A percentile compares a stretch with the other conserved stretches of the same genome.
These are phyloP conservation scores for Zygosaccharomyces bisporus DNA, from an alignment of 805 yeast genomes.

Conservation along the genomic window DNA sequence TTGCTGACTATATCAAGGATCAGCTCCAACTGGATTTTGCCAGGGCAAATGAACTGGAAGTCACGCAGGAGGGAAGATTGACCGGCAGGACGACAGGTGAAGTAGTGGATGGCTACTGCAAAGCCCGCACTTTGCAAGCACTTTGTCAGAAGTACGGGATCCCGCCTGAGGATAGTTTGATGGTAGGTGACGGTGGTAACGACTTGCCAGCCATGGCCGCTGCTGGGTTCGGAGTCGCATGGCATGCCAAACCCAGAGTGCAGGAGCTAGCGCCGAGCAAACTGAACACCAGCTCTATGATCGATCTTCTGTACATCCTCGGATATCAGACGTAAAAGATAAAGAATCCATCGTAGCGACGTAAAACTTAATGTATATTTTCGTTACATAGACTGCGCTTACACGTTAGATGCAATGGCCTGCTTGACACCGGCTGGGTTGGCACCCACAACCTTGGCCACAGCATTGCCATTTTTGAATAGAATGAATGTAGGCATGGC, in stretches of 20 bases:
- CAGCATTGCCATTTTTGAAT: conserved; percentile 78
- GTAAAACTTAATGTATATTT: background rate
- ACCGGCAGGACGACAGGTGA: conserved; percentile 78
- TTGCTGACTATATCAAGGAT: conserved; percentile 71
- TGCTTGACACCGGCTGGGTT: conserved; percentile 80
- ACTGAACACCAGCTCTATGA: conserved; percentile 67
- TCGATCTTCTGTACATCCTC: conserved; percentile 74
- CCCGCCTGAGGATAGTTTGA: conserved; percentile 55
- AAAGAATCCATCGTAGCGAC: background rate
- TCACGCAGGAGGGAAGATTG: conserved; percentile 45
- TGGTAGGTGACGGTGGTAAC: conserved; percentile 97
- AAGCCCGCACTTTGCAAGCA: conserved; percentile 66
- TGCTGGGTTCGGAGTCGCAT: conserved; percentile 94
- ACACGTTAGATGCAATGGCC: conserved; percentile 53
- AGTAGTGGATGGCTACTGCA: conserved; percentile 80
- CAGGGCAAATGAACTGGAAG: conserved; percentile 69
- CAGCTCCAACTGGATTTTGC: conserved; percentile 78
- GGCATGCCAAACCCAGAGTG: conserved; percentile 95
- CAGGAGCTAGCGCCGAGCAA: conserved; percentile 78
- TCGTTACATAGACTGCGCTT: conserved; percentile 16
- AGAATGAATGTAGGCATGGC: conserved; percentile 69
- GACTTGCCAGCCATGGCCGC: conserved; percentile 87
- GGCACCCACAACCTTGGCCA: conserved; percentile 83
- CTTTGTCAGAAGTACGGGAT: conserved; percentile 55
- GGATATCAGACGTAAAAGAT: conserved; percentile 47